Evolutionary conservation across 2,329 filamentous ascomycete species (phyloP).

Genomic region (Pseudocercospora fuligena): DNA sequence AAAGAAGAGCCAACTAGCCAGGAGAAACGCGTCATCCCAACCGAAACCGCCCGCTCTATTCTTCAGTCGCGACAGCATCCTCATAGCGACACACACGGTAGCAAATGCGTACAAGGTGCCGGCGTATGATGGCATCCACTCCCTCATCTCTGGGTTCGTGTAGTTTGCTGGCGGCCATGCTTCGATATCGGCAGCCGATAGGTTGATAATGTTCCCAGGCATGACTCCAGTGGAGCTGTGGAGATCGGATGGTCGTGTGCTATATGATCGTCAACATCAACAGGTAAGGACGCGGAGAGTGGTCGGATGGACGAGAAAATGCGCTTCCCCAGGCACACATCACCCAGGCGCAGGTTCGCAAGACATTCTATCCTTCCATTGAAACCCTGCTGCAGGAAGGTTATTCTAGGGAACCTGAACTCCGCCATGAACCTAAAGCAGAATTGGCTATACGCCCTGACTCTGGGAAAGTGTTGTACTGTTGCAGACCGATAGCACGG

Average conservation of each 20-base stretch:
- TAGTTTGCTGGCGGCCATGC: conserved; percentile 32
- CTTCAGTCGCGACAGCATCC: conserved; percentile 35
- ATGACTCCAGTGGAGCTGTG: conserved; percentile 2
- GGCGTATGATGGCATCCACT: conserved; percentile 41
- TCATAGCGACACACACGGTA: conserved; percentile 33
- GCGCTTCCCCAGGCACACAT: neutral
- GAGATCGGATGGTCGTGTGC: neutral
- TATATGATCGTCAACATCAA: neutral
- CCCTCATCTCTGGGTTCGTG: conserved; percentile 34
- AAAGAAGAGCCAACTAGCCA: conserved; percentile 30
- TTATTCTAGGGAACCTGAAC: neutral
- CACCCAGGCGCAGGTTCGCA: neutral
- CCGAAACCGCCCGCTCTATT: conserved; percentile 35
- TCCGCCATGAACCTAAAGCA: conserved; percentile 10
- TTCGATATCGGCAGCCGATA: conserved; percentile 15
- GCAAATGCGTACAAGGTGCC: conserved; percentile 33
- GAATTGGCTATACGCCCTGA: neutral
- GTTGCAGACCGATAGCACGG: neutral
- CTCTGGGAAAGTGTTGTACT: neutral
- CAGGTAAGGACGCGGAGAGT: neutral
- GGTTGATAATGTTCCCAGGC: conserved; percentile 21
- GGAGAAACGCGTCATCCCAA: conserved; percentile 38
- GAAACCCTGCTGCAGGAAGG: neutral
- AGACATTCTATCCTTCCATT: neutral
- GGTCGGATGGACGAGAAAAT: neutral